These are phyloP conservation scores for Penicillium concentricum DNA, from an alignment of 2,329 filamentous ascomycete genomes.

Conservation along the genomic window DNA sequence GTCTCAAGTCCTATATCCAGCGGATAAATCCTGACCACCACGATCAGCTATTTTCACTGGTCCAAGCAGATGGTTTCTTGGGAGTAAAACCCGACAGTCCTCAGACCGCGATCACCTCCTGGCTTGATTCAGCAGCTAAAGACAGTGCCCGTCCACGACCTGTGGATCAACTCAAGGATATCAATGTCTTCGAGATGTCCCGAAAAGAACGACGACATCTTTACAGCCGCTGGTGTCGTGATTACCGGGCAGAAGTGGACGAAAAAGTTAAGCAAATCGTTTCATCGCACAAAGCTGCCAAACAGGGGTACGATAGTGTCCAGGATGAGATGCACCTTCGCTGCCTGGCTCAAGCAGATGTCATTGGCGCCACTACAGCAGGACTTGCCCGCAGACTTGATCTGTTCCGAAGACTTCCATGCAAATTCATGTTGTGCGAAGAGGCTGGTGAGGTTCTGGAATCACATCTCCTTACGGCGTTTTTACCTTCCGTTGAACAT, in stretches of 20 bases:
- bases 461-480: constrained; percentile 41
- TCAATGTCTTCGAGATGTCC: background rate
- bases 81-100: background rate
- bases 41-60: constrained; percentile 1
- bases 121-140: background rate
- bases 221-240: background rate
- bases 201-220: background rate
- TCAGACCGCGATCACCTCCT: background rate
- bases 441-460: constrained; percentile 48
- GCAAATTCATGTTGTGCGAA: constrained; percentile 44
- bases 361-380: constrained; percentile 56
- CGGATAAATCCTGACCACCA: background rate
- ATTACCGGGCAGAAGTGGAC: background rate
- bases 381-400: constrained; percentile 51
- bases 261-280: background rate
- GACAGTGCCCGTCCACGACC: background rate
- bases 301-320: constrained; percentile 4
- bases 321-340: constrained; percentile 29
- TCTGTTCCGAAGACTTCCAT: constrained; percentile 44
- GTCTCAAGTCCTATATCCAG: constrained; percentile 10
- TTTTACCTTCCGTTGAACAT: constrained; percentile 45
- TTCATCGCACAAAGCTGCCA: background rate
- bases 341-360: constrained; percentile 40
- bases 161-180: background rate
- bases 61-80: background rate